Base-by-base conservation (phyloP, 2,329 filamentous ascomycete species). In the Trichoderma oligosporum region DNA sequence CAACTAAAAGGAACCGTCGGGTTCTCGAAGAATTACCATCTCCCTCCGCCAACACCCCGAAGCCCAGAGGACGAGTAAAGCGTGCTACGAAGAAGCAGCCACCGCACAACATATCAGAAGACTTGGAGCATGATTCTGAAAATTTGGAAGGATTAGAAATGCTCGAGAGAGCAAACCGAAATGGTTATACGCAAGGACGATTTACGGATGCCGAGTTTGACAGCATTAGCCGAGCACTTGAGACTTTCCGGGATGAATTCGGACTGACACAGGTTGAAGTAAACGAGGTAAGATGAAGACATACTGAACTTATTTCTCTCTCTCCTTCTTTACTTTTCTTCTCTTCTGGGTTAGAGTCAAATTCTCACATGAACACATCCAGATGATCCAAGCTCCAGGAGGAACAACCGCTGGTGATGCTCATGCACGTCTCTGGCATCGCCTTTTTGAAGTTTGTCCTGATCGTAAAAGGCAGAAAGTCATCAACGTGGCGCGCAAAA, bases 401-500 rank as follows among this genome's bases (percentile, higher is more conserved):
- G 70, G 66, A 31, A 74, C 70, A 5, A 70, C 70, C 2, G 68
- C 69, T 4, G 70, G 72, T 25, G 66, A 72, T 12, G 58, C 65
- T 4, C 68, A 76, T 57, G 66, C 67, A 5, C 71, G 77, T 9
- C 73, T 86, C 7, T 85, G 82, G 82, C 65, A 70, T 14, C 64
- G 65, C 3, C 70, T 85, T n/a, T 71, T 72, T 42, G 71, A 74
- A 3, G 73, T 74, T 7, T 79, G 79, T 57, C 79, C 80, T 0
- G 70, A 78, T 44, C 74, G 82, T 9, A 72, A 75, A n/a, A 74
- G 79, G 9, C 74, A 78, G 59, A 82, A 81, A 63, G 67, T 85
- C 7, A 78, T 82, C 58, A 77, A 80, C 54, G 76, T 81, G 61
- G 81, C 81, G 29, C 80, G 86, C 46, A 80, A 85, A 52, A 78